Evolutionary conservation across 2,329 filamentous ascomycete species (phyloP).

Genomic region (Huntiella decipiens): DNA sequence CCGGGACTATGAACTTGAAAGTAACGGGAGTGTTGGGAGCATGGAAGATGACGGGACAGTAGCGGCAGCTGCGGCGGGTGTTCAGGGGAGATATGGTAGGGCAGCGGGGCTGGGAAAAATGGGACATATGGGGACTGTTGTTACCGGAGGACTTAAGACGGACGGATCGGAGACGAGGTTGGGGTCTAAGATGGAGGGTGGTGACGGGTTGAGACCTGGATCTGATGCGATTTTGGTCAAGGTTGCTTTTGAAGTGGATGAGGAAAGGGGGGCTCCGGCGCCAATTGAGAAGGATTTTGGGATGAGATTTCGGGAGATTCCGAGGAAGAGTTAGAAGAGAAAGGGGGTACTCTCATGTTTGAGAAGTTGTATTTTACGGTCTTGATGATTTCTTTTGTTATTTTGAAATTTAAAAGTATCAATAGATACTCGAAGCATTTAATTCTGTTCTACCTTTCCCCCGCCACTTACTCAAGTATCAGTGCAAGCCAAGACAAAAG

Average conservation of each 20-base stretch:
- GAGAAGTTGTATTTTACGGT: too few species aligned
- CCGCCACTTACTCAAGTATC: too few species aligned
- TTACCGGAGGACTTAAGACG: conserved; percentile 12
- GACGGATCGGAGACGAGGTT: conserved; percentile 11
- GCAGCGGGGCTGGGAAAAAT: background rate
- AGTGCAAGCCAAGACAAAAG: too few species aligned
- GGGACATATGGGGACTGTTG: conserved; percentile 5
- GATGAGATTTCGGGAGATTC: background rate
- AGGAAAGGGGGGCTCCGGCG: conserved; percentile 12
- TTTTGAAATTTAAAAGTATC: too few species aligned
- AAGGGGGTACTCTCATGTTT: too few species aligned
- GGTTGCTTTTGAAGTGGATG: conserved; percentile 20
- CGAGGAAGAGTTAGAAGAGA: too few species aligned
- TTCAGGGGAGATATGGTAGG: background rate
- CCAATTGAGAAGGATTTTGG: conserved; percentile 7
- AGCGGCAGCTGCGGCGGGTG: background rate
- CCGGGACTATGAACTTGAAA: conserved; percentile 9
- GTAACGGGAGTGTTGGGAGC: conserved; percentile 6
- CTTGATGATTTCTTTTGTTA: too few species aligned
- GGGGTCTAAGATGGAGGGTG: background rate
- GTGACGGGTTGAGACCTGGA: conserved; percentile 4
- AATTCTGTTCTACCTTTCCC: too few species aligned
- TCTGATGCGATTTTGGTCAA: conserved; percentile 19
- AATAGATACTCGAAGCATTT: too few species aligned
- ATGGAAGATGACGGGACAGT: background rate